phyloP scores from a whole-genome alignment of 2,329 filamentous ascomycete genomes.

The Aspergillus sp. region DNA sequence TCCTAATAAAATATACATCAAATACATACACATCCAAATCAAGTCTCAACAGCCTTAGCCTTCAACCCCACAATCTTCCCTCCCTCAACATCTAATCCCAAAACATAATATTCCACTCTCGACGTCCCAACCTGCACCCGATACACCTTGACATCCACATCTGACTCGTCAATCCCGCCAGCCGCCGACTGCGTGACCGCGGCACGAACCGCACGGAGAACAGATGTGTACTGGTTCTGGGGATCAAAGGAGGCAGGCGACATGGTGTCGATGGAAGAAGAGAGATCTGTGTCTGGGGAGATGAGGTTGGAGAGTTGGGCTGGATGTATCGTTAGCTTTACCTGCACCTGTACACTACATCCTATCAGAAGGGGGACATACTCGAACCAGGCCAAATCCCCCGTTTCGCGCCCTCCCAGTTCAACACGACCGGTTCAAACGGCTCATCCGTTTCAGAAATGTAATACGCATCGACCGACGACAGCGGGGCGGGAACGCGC shows the following conservation, averaged over 20 bases:
- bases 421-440: slow-evolving; percentile 71
- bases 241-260: slow-evolving; percentile 69
- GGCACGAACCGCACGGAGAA: slow-evolving; percentile 48
- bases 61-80: slow-evolving; percentile 70
- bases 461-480: slow-evolving; percentile 61
- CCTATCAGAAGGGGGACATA: slow-evolving; percentile 15
- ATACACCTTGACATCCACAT: slow-evolving; percentile 69
- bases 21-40: slow-evolving; percentile 5
- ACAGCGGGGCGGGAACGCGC: slow-evolving; percentile 58
- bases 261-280: slow-evolving; percentile 53
- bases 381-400: slow-evolving; percentile 31
- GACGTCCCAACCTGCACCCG: slow-evolving; percentile 59
- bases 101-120: slow-evolving; percentile 73
- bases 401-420: slow-evolving; percentile 41
- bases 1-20: neutral
- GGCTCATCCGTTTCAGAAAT: slow-evolving; percentile 80
- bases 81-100: slow-evolving; percentile 57
- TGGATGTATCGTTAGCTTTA: slow-evolving; percentile 26
- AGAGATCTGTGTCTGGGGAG: slow-evolving; percentile 23
- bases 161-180: slow-evolving; percentile 29
- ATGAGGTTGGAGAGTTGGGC: slow-evolving; percentile 68
- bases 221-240: slow-evolving; percentile 58
- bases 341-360: neutral
- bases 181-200: slow-evolving; percentile 24
- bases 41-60: slow-evolving; percentile 72